Evolutionary conservation across 139 green algal genomes (phyloP).

Genomic region (Zygnema circumcarinatum): DNA sequence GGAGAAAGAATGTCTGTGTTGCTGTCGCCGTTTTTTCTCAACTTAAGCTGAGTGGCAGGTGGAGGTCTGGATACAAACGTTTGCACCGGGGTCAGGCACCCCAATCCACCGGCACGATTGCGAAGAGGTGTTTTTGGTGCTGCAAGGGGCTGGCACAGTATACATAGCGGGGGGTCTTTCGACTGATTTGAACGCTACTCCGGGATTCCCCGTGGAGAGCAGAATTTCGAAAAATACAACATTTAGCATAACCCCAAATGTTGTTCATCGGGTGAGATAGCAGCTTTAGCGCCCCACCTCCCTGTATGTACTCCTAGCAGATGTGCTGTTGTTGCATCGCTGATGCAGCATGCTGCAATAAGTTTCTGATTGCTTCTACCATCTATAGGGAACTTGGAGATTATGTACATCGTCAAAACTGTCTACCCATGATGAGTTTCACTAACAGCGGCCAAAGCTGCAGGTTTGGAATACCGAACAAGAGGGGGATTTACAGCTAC

Average conservation of each 20-base stretch:
- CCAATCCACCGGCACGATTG: slow-evolving; percentile 63
- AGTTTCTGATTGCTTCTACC: too few relatives aligned
- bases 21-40: too few relatives aligned
- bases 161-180: not conserved
- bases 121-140: slow-evolving; percentile 62
- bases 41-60: slow-evolving; percentile 54
- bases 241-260: slow-evolving; percentile 56
- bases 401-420: too few relatives aligned
- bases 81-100: slow-evolving; percentile 59
- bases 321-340: too few relatives aligned
- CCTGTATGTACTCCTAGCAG: too few relatives aligned
- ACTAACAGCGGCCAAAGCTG: too few relatives aligned
- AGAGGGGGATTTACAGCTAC: slow-evolving; percentile 42
- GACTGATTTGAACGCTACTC: not conserved
- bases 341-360: too few relatives aligned
- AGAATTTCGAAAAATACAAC: slow-evolving; percentile 45
- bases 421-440: too few relatives aligned
- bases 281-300: too few relatives aligned
- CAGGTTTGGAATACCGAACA: slow-evolving; percentile 35
- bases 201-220: not conserved
- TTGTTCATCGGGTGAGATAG: slow-evolving; percentile 20
- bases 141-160: slow-evolving; percentile 34
- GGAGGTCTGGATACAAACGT: slow-evolving; percentile 64
- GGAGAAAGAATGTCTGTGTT: too few relatives aligned
- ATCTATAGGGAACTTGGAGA: too few relatives aligned